Base-by-base conservation (phyloP, 2,329 filamentous ascomycete genomes). In the Colletotrichum simmondsii region DNA sequence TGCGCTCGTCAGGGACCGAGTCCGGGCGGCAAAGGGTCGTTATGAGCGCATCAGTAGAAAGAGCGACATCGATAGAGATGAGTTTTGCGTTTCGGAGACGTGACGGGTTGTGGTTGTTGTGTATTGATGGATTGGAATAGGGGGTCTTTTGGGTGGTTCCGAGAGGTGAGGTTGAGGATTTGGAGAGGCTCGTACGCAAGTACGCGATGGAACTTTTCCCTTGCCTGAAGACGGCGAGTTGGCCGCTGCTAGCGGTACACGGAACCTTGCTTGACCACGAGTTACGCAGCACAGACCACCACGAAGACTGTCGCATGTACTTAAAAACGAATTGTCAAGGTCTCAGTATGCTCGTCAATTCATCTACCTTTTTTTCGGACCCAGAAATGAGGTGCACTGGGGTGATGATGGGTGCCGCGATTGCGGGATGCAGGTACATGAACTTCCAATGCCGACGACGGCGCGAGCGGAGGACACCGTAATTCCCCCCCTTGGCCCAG, bases 161-260 rank as follows among this genome's bases (percentile, higher is more conserved):
- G 81, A 87, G 85, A 85, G 84, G 83, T 89, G 88, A 90, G 84
- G 88, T 90, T 87, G 82, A 86, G 83, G 82, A 81, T 85, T 85
- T 82, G 81, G 83, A 77, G 77, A 78, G 77, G 76, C 77, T 77
- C 75, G 77, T 79, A 77, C 78, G 77, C 68, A 65, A 35, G 57
- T 73, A 73, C 68, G 71, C 71, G 71, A 72, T 73, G 68, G 68
- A 73, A 68, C 71, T 73, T 73, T 73, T 73, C 71, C 68, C 68
- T 68, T 67, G 57, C 68, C 68, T 72, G 66, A 72, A 72, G 46
- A 72, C 66, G 70, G 70, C 70, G 70, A 72, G 46, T 52, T 57
- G 66, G 56, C 66, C 70, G 65, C 67, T 54, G 68, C 30, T 57
- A 66, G 69, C 62, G 62, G 74, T 74, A 72, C 66, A 58, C 37